Evolutionary conservation across 805 yeast species (phyloP), one percentile per base, ranked within the genome.

Genomic region (Hanseniaspora mollemarum): DNA sequence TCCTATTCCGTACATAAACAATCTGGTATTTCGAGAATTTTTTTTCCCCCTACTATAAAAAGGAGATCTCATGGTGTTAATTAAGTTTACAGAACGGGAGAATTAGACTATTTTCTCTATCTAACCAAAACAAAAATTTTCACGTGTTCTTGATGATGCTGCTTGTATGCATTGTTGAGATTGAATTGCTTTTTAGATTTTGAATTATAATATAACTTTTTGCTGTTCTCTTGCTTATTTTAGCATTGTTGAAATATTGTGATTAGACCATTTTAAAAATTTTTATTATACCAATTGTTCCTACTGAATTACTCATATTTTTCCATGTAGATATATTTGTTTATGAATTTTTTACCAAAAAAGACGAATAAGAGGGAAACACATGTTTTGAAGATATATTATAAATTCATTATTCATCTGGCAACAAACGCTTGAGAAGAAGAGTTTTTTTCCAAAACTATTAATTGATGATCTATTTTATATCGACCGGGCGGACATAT

Each of bases 401-500:
- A 45, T 36, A 45, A 25, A 5, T 16, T 36, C 36, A 35, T 28
- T 36, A 45, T 45, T 16, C 24, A 8, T n/a, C n/a, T n/a, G n/a
- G n/a, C n/a, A n/a, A n/a, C n/a, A 29, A 19, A 25, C 16, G 10
- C 21, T 18, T 16, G 26, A n/a, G n/a, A n/a, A n/a, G n/a, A n/a
- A n/a, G n/a, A n/a, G n/a, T 8, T 37, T 46, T 38, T 31, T 33
- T 31, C 15, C 7, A 32, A 25, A 35, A 35, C 15, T 7, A 45
- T 38, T 38, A 32, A 24, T 25, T 65, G 69, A 65, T 65, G 68
- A 65, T 62, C 53, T 50, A 61, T 59, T 53, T 62, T 56, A 60
- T 62, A 63, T 66, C 67, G 73, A 69, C 73, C 73, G 73, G 73
- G 73, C 73, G 73, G 72, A 69, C 73, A 69, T 69, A 65, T 54